Evolutionary conservation across 225 moss, liverwort and hornwort genomes (phyloP).

Genomic region (Climacium dendroides): DNA sequence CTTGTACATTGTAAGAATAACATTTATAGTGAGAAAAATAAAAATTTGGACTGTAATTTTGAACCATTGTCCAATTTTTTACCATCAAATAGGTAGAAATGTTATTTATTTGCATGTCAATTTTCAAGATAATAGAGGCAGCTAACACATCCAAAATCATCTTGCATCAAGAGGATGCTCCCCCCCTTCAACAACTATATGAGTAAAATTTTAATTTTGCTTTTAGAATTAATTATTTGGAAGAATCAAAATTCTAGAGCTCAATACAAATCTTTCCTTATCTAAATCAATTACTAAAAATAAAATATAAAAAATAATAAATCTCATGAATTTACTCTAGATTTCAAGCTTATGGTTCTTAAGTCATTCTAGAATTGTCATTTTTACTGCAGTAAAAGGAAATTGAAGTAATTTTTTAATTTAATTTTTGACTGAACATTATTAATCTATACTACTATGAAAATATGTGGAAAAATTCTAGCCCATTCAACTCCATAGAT

Average conservation of each 20-base stretch:
- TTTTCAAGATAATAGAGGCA: background rate
- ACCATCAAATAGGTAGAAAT: background rate
- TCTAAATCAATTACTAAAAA: background rate
- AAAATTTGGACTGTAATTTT: background rate
- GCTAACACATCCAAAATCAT: background rate
- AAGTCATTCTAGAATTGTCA: background rate
- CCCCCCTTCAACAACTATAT: background rate
- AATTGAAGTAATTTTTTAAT: no score
- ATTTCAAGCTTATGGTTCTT: background rate
- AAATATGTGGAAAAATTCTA: background rate
- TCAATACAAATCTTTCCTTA: background rate
- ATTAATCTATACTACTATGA: background rate
- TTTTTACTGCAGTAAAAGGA: background rate
- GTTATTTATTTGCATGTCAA: background rate
- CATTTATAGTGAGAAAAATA: background rate
- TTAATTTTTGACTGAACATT: background rate
- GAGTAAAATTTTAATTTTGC: background rate
- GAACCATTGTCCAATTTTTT: background rate
- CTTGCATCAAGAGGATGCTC: background rate
- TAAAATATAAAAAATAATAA: background rate
- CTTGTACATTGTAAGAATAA: rapidly evolving
- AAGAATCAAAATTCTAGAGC: background rate
- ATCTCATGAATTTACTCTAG: background rate
- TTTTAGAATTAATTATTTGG: background rate
- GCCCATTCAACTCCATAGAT: background rate